A percentile compares a stretch with the other conserved stretches of the same genome.
These are phyloP conservation scores for Elsinoe fawcettii DNA, from an alignment of 2,329 filamentous ascomycete species.

Conservation along the genomic window DNA sequence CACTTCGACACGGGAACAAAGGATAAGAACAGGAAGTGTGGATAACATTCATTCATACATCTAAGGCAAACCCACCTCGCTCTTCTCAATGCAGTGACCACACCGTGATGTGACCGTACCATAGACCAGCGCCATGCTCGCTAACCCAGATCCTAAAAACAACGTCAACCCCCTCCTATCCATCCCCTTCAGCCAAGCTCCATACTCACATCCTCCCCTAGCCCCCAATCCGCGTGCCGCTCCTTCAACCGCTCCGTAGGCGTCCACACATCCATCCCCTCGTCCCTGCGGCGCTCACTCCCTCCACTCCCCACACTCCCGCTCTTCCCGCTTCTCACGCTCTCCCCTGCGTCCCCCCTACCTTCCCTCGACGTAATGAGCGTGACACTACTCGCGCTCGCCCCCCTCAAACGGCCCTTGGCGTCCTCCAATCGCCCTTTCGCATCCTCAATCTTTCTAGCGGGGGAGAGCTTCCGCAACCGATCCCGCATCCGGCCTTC, in stretches of 20 bases:
- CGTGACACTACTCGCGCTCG: slow-evolving; percentile 14
- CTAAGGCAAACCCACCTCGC: background rate
- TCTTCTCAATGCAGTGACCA: background rate
- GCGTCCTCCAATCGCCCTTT: background rate
- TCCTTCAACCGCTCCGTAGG: slow-evolving; percentile 17
- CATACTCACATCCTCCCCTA: slow-evolving; percentile 20
- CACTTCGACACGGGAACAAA: background rate
- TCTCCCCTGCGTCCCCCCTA: slow-evolving; percentile 2
- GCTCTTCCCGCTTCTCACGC: background rate
- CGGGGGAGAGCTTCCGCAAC: background rate
- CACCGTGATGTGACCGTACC: background rate
- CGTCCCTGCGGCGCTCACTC: background rate
- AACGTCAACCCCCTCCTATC: too few relatives aligned
- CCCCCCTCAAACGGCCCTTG: background rate
- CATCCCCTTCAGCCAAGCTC: slow-evolving; percentile 20
- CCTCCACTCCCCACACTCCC: slow-evolving; percentile 11
- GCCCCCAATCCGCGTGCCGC: slow-evolving; percentile 19
- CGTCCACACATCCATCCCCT: slow-evolving; percentile 15
- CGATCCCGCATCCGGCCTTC: background rate
- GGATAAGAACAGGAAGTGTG: background rate
- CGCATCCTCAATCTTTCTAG: background rate
- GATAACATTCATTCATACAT: slow-evolving; percentile 14
- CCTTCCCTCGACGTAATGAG: slow-evolving; percentile 2
- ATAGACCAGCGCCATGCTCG: background rate
- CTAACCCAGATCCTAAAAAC: background rate